Conservation (phyloP, 2,329 filamentous ascomycete genomes). For the Uncinocarpus reesii region DNA sequence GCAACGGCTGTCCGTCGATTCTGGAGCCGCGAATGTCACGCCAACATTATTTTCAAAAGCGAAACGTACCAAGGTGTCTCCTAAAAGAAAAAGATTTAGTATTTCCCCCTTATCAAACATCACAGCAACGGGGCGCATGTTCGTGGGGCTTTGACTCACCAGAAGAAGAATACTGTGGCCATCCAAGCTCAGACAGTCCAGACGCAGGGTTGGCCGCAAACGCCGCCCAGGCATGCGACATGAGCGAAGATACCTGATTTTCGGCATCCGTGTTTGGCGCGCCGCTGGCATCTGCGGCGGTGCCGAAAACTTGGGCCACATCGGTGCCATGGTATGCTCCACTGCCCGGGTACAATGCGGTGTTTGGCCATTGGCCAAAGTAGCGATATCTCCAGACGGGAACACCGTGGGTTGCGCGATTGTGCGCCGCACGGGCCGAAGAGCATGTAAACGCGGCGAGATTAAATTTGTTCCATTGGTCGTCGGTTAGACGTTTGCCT, state of each 20-base stretch:
- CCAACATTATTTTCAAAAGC: constrained; percentile 19
- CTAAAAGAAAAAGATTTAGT: neutral
- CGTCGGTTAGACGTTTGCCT: constrained; percentile 15
- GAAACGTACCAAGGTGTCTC: constrained; percentile 17
- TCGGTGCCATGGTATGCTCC: constrained; percentile 22
- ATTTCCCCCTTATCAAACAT: no score
- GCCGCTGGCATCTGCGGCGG: constrained; percentile 22
- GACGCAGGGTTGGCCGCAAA: constrained; percentile 27
- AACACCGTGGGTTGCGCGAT: constrained; percentile 16
- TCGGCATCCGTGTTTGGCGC: constrained; percentile 52
- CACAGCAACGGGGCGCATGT: no score
- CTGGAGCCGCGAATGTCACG: constrained; percentile 16
- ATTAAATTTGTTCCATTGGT: constrained; percentile 17
- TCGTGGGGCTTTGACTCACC: neutral
- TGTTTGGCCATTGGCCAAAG: constrained; percentile 24
- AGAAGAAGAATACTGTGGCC: constrained; percentile 9
- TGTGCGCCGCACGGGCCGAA: constrained; percentile 15
- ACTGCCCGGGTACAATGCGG: constrained; percentile 16
- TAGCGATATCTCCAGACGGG: constrained; percentile 24
- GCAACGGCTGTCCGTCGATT: constrained; percentile 19
- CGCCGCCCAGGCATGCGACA: constrained; percentile 24
- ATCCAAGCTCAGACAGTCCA: constrained; percentile 20
- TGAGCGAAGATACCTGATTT: constrained; percentile 33
- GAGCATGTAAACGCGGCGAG: constrained; percentile 23
- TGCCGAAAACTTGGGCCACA: constrained; percentile 26